phyloP scores from a whole-genome alignment of 108 stramenopile species.

The Skeletonema tropicum region DNA sequence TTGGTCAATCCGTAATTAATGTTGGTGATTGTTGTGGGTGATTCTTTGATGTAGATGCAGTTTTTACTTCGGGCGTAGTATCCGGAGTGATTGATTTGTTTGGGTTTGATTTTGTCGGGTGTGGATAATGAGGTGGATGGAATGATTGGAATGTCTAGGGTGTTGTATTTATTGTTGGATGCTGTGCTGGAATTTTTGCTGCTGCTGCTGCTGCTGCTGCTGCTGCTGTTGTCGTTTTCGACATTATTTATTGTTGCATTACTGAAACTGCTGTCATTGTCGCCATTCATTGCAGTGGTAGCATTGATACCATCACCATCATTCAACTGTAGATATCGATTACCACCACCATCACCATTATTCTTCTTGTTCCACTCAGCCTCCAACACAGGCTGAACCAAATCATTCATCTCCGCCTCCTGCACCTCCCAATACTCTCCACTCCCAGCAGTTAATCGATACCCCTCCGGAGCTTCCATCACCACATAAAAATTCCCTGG shows the following conservation, averaged over 20 bases:
- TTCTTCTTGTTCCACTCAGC: background rate
- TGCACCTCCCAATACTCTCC: constrained; percentile 37
- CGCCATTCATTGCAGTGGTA: background rate
- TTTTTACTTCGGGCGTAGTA: constrained; percentile 20
- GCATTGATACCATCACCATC: background rate
- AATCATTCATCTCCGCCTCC: constrained; percentile 19
- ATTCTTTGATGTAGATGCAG: constrained; percentile 29
- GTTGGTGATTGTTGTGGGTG: constrained; percentile 3
- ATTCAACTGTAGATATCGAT: background rate
- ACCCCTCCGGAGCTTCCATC: constrained; percentile 22
- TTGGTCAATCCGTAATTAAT: constrained; percentile 24
- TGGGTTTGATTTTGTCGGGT: constrained; percentile 1
- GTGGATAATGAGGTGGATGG: constrained; percentile 3
- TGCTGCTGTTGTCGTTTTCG: background rate
- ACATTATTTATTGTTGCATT: background rate
- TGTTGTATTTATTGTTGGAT: background rate
- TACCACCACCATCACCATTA: too few species aligned
- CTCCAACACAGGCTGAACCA: constrained; percentile 25
- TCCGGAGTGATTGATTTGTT: constrained; percentile 26
- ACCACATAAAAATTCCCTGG: constrained; percentile 39
- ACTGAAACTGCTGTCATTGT: background rate
- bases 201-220: background rate
- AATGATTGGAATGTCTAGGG: background rate
- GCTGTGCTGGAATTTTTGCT: background rate
- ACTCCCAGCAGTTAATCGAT: constrained; percentile 16